phyloP scores from a whole-genome alignment of 2,329 filamentous ascomycete species.

The Amphichorda felina region DNA sequence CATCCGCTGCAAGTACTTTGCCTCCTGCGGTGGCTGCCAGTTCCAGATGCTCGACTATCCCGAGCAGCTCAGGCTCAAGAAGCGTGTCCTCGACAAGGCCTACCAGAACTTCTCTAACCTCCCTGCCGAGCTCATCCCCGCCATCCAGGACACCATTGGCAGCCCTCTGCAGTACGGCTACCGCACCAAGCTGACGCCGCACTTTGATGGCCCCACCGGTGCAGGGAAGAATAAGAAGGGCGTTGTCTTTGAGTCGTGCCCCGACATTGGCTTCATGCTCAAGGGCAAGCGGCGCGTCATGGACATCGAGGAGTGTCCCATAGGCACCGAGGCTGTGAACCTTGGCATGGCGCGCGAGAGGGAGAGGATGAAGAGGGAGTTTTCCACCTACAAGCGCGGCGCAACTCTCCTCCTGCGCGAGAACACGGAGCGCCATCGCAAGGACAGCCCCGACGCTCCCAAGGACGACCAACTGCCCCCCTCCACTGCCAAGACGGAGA shows the following conservation, averaged over 20 bases:
- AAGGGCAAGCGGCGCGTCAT: conserved; percentile 73
- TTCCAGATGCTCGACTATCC: conserved; percentile 93
- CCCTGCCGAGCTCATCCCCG: conserved; percentile 60
- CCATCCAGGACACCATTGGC: conserved; percentile 73
- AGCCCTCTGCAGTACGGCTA: conserved; percentile 89
- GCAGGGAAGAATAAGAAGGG: conserved; percentile 36
- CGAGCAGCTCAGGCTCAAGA: conserved; percentile 78
- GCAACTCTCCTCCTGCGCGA: conserved; percentile 86
- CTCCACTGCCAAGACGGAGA: conserved; percentile 35
- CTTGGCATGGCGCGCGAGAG: conserved; percentile 70
- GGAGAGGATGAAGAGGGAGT: conserved; percentile 59
- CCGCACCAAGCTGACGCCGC: conserved; percentile 91
- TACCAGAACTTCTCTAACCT: conserved; percentile 86
- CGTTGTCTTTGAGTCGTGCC: conserved; percentile 46
- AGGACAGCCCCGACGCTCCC: conserved; percentile 23
- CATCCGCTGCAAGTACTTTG: conserved; percentile 78
- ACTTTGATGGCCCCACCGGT: conserved; percentile 72
- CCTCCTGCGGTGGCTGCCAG: conserved; percentile 81
- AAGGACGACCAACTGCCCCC: conserved; percentile 20
- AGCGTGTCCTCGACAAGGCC: conserved; percentile 77
- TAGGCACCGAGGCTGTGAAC: conserved; percentile 78
- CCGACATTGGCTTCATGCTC: conserved; percentile 79
- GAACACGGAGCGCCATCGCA: conserved; percentile 57
- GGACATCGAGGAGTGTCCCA: conserved; percentile 96
- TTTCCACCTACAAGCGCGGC: conserved; percentile 62